phyloP scores from a whole-genome alignment of 2,329 filamentous ascomycete species.

The Paracoccidioides brasiliensis region DNA sequence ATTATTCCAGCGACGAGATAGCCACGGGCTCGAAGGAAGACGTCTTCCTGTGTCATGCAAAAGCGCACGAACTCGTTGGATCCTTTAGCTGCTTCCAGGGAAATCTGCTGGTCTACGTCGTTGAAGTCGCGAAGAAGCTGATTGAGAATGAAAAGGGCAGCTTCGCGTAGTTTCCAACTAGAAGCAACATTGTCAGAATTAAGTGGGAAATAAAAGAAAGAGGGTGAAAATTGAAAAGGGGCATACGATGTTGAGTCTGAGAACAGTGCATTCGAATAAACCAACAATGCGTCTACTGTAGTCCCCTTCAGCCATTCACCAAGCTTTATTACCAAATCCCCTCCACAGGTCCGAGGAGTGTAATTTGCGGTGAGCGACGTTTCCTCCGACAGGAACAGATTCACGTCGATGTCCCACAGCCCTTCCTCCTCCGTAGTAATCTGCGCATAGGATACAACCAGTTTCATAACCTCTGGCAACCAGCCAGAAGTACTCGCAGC shows the following conservation, averaged over 20 bases:
- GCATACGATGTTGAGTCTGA: conserved; percentile 26
- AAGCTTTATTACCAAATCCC: conserved; percentile 82
- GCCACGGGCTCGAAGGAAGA: conserved; percentile 72
- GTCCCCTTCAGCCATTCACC: conserved; percentile 74
- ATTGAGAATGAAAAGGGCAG: conserved; percentile 72
- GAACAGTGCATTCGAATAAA: conserved; percentile 64
- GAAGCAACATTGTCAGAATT: conserved; percentile 12
- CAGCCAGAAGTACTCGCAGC: conserved; percentile 56
- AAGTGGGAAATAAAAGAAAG: neutral
- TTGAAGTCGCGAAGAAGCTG: conserved; percentile 72
- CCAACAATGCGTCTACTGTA: conserved; percentile 65
- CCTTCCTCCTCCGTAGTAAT: conserved; percentile 89
- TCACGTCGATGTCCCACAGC: conserved; percentile 92
- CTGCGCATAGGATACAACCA: conserved; percentile 73
- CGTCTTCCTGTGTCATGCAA: conserved; percentile 56
- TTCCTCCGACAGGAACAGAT: conserved; percentile 88
- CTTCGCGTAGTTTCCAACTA: conserved; percentile 59
- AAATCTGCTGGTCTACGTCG: conserved; percentile 61
- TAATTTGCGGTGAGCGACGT: conserved; percentile 92
- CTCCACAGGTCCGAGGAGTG: conserved; percentile 82
- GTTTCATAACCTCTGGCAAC: conserved; percentile 77
- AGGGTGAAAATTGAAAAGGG: conserved; percentile 17
- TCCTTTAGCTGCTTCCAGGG: conserved; percentile 53
- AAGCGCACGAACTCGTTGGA: conserved; percentile 72
- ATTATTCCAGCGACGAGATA: conserved; percentile 76